Evolutionary conservation across 768 basidiomycete genomes (phyloP), one percentile per base, ranked within the genome.

Genomic region (Termitomyces sp.): DNA sequence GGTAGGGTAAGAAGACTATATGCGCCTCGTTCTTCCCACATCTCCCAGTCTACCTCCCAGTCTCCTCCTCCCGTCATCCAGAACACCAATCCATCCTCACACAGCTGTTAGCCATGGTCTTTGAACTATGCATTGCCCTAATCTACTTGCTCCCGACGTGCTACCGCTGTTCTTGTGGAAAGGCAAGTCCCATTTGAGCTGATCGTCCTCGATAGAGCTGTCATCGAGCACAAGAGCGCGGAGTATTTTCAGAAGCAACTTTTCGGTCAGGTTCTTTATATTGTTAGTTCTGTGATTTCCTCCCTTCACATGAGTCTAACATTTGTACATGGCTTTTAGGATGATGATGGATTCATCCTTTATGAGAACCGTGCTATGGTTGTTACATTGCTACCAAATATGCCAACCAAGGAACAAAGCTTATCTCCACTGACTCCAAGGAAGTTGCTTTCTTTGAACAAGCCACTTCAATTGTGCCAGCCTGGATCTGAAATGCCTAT

Each of bases 341-440:
- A 85, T 55, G 86, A 89, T 31, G 86, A 85, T 45, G 87, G 86
- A 3, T 83, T 89, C 69, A 72, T 81, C 59, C 66, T 91, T n/a
- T 88, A 81, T 72, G 87, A 88, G 67, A 81, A 79, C 43, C 83
- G 86, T 36, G 86, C 86, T 0, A 88, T 89, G 68, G 68, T 8
- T 82, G 85, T 17, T 91, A 89, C 70, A 69, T 89, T 63, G 81
- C 77, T 34, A 71, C 71, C 60, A 89, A 88, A 67, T 83, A 86
- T 63, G 69, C 78, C 1, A 52, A 72, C 53, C 79, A 85, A 66
- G 85, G 85, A 45, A 76, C 80, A 4, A 57, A 68, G 7, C 77
- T 88, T 42, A 71, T 86, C 51, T 86, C 88, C 9, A 67, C 67
- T 4, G 74, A 76, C 15, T 38, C 72, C 11, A 69, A 76, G 52